Evolutionary conservation across 768 basidiomycete species (phyloP).

Genomic region (Boletales sp.): DNA sequence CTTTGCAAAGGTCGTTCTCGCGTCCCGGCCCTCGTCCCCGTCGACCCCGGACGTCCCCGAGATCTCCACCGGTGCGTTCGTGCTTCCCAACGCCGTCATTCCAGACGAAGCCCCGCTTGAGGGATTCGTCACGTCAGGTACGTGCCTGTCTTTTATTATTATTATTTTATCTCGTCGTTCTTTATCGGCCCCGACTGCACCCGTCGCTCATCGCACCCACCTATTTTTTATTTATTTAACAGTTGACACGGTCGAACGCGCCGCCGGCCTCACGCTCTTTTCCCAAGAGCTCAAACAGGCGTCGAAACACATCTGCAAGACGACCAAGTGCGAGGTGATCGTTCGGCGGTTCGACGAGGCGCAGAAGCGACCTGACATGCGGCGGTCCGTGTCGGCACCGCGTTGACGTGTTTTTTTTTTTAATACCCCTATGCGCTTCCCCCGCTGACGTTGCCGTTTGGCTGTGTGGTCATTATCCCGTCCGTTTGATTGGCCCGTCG

Average conservation of each 20-base stretch:
- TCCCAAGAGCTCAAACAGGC: constrained; percentile 70
- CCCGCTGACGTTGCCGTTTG: not conserved
- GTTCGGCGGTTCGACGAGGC: constrained; percentile 91
- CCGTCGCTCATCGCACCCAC: not conserved
- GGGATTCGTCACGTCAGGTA: constrained; percentile 81
- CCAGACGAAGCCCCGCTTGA: constrained; percentile 79
- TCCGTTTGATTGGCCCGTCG: too few relatives aligned
- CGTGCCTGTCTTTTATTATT: not conserved
- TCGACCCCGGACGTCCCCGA: constrained; percentile 68
- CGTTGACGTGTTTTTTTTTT: not conserved
- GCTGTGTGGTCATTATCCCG: too few relatives aligned
- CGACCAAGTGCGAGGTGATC: constrained; percentile 83
- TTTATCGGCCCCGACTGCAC: not conserved
- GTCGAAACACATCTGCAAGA: constrained; percentile 85
- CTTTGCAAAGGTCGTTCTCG: constrained; percentile 93
- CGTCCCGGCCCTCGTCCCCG: constrained; percentile 71
- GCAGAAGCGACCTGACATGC: constrained; percentile 57
- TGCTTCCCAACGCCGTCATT: constrained; percentile 92
- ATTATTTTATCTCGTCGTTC: too few relatives aligned
- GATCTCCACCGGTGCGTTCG: constrained; percentile 88
- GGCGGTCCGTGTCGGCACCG: constrained; percentile 51
- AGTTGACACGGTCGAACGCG: constrained; percentile 93
- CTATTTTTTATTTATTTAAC: not conserved
- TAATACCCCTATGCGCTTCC: not conserved
- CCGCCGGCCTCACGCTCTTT: constrained; percentile 86